These are phyloP conservation scores for Purpureocillium takamizusanense DNA, from an alignment of 2,329 filamentous ascomycete genomes.

Conservation along the genomic window DNA sequence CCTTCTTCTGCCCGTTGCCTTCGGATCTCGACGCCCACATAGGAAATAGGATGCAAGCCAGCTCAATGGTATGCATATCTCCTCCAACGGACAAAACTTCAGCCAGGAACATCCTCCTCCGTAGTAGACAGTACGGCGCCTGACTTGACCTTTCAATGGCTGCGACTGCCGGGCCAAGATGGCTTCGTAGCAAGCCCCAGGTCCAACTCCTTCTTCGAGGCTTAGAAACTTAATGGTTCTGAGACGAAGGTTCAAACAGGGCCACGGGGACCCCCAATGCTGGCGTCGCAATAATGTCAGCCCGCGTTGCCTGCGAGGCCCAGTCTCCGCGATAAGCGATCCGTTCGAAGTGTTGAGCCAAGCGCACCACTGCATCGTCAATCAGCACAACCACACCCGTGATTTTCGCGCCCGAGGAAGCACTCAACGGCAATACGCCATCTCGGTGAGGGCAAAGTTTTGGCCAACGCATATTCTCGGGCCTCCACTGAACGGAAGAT, in stretches of 20 bases:
- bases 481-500: constrained; percentile 43
- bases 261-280: constrained; percentile 28
- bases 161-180: too few species aligned
- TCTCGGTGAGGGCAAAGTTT: constrained; percentile 50
- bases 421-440: constrained; percentile 37
- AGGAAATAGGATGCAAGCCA: too few species aligned
- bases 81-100: too few species aligned
- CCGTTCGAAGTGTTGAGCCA: constrained; percentile 51
- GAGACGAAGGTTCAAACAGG: constrained; percentile 16
- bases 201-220: too few species aligned
- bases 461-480: constrained; percentile 47
- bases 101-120: too few species aligned
- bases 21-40: too few species aligned
- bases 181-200: too few species aligned
- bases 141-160: too few species aligned
- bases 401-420: constrained; percentile 10
- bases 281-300: constrained; percentile 32
- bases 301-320: constrained; percentile 28
- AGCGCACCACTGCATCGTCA: constrained; percentile 23
- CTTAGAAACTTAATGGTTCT: too few species aligned
- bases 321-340: constrained; percentile 38
- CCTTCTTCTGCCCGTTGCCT: too few species aligned
- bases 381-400: constrained; percentile 8
- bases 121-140: too few species aligned
- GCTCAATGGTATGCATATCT: too few species aligned